phyloP scores from a whole-genome alignment of 768 basidiomycete species.

The Serendipita vermifera region DNA sequence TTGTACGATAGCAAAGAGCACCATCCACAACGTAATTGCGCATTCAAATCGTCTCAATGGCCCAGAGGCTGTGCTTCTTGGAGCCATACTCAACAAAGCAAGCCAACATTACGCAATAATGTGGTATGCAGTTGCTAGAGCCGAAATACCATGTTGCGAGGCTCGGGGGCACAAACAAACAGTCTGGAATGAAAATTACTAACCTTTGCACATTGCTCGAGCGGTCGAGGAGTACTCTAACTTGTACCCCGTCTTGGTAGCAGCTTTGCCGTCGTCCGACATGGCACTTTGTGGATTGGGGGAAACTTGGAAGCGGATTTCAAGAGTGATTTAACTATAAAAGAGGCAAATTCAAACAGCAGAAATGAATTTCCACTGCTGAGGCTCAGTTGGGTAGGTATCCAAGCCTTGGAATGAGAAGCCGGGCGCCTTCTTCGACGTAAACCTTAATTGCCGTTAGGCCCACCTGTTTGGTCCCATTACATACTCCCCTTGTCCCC shows the following conservation, averaged over 20 bases:
- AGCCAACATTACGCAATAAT: conserved; percentile 25
- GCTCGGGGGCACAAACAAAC: not conserved
- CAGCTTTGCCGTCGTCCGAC: conserved; percentile 26
- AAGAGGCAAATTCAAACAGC: not conserved
- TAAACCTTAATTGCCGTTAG: not conserved
- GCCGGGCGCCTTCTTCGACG: not conserved
- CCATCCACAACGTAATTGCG: conserved; percentile 41
- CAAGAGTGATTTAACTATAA: too few species aligned
- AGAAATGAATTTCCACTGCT: not conserved
- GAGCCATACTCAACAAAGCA: not conserved
- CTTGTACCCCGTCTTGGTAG: conserved; percentile 29
- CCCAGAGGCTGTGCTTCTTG: not conserved
- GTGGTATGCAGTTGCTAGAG: conserved; percentile 69
- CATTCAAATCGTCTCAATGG: conserved; percentile 46
- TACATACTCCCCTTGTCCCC: not conserved
- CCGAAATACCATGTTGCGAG: too few species aligned
- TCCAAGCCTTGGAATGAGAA: not conserved
- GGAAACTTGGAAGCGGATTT: too few species aligned
- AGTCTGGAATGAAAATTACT: not conserved
- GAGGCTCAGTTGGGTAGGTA: not conserved
- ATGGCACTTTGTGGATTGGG: conserved; percentile 20
- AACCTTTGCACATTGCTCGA: not conserved
- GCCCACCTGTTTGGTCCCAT: not conserved
- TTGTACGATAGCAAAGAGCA: not conserved
- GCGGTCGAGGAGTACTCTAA: not conserved